Evolutionary conservation across 2,329 filamentous ascomycete species (phyloP), one percentile per base, ranked within the genome.

Genomic region (Talaromyces rugulosus): DNA sequence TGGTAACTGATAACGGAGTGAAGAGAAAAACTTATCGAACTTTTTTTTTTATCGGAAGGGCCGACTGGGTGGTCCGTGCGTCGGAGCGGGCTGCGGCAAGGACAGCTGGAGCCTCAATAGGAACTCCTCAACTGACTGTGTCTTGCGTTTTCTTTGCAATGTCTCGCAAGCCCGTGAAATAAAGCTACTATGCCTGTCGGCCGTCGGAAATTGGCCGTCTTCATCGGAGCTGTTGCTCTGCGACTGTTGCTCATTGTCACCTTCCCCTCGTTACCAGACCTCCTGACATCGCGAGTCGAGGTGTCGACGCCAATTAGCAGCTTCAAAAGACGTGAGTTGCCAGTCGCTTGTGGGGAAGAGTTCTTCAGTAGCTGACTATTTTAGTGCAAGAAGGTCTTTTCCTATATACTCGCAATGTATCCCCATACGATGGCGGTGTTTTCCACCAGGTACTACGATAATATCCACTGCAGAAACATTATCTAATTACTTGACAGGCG

Each of bases 291-390:
- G 66, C 89, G 95, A 72, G 95, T 97, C 70, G 95, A 99, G 82
- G 89, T 99, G 71, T 97, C 95, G 52, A 99, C 95, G 27, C 94
- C 95, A 44, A 90, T 98, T 54, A 97, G 92, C 69, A 96, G 94
- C 84, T 99, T 97, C 85, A 98, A 98, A 82, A 87, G 95, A 86
- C 82, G 93, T 96, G 83, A 77, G 89, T 77, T 60, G 14, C 53
- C 52, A 7, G 3, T 34, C 27, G 18, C 23, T 31, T 28, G 9
- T 12, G 4, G 31, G 5, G 23, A 23, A 23, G 23, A 12, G 57
- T 34, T 59, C 31, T 18, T 5, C 5, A 61, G 40, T 33, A 58
- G 40, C 23, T 58, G 42, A 52, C 18, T 7, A 66, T 16, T 27
- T 18, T 16, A 96, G 92, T 98, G 60, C 94, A 98, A 82, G 95